Base-by-base conservation (phyloP, 371 early-diverging fungal genomes). In the Mucor plumbeus region DNA sequence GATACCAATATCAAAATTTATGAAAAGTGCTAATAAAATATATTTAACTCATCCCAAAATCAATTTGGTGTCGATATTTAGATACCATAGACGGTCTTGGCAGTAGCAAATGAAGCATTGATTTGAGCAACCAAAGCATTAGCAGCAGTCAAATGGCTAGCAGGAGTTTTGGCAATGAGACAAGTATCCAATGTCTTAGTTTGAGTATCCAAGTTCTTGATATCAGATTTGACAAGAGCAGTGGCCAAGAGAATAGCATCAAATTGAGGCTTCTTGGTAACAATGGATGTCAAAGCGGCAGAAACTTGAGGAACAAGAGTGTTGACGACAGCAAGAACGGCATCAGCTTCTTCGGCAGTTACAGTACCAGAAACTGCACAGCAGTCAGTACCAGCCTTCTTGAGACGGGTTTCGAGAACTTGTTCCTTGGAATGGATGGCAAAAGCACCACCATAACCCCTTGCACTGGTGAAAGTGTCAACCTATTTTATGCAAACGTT, bases 31-130 rank as follows among this genome's bases (percentile, higher is more conserved):
- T 26, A 50, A 50, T 38, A 38, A 38, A 38, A 5, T 9, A 11
- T 38, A 38, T 4, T 11, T 11, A 4, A 50, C 50, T 9, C 0
- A 50, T 50, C 2, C 9, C 21, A 50, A 50, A 50, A 50, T 4
- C 19, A 10, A 50, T 50, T 50, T 50, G 50, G 19, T 50, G 26
- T 50, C 8, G 21, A 50, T 50, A 50, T 17, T 61, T 62, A 67
- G 19, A 54, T 53, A 19, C 64, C 70, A 48, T 73, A 74, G 9
- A 63, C 65, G 38, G 68, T 17, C n/a, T 62, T 65, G 33, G 74
- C 71, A 39, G 36, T 26, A 58, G 57, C 31, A 11, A 74, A 70
- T n/a, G 68, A 70, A 38, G 61, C 35, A 11, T 67, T 41, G 36
- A 74, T 64, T 21, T 26, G 13, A 11, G 43, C 21, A 44, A 62